These are phyloP conservation scores for Hypoxylon intermedium DNA, from an alignment of 495 filamentous ascomycete species.

Conservation along the genomic window DNA sequence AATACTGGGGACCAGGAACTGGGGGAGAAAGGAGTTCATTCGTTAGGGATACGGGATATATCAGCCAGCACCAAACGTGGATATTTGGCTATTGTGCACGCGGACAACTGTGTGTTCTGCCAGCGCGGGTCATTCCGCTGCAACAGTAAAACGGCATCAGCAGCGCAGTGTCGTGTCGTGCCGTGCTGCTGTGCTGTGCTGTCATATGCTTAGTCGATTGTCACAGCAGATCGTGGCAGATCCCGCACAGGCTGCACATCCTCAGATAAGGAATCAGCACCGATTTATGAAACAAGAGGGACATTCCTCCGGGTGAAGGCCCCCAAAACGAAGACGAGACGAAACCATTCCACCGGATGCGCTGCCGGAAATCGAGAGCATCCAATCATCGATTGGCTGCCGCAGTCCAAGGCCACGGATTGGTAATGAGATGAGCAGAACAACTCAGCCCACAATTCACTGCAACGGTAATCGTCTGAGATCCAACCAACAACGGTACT, in stretches of 20 bases:
- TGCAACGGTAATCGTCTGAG: conserved; percentile 20
- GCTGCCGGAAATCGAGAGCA: conserved; percentile 20
- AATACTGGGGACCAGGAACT: background rate
- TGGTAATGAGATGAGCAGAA: conserved; percentile 13
- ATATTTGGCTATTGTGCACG: background rate
- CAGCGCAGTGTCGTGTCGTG: background rate
- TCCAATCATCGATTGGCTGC: conserved; percentile 24
- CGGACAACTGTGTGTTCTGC: conserved; percentile 12
- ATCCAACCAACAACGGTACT: conserved; percentile 19
- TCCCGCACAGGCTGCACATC: conserved; percentile 33
- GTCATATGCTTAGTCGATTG: conserved; percentile 30
- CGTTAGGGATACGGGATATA: conserved; percentile 1
- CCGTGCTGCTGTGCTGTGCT: too few species aligned
- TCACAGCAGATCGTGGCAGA: conserved; percentile 17
- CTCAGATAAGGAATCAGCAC: conserved; percentile 35
- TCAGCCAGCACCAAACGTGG: background rate
- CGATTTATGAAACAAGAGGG: conserved; percentile 38
- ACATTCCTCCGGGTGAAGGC: conserved; percentile 37
- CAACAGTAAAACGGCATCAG: conserved; percentile 32
- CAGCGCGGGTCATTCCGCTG: conserved; percentile 35
- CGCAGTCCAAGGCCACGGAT: conserved; percentile 23
- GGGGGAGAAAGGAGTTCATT: background rate
- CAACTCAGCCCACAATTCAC: conserved; percentile 16
- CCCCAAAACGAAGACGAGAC: conserved; percentile 38
- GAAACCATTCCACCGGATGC: conserved; percentile 35